Evolutionary conservation across 192 early-diverging fungal species (phyloP).

Genomic region (Diversispora eburnea): DNA sequence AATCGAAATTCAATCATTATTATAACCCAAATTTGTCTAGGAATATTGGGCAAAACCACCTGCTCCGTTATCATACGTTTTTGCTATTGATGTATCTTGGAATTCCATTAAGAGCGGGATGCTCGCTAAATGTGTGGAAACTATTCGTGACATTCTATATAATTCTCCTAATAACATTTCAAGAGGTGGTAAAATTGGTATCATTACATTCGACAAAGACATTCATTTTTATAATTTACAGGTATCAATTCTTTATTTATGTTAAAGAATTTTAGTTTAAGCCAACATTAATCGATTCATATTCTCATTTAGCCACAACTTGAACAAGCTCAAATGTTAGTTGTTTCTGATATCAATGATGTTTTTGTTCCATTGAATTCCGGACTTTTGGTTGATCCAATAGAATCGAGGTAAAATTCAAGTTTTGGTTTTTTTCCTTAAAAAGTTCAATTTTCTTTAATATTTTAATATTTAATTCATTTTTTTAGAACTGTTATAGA

Average conservation of each 20-base stretch:
- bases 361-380: slow-evolving; percentile 92
- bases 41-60: slow-evolving; percentile 73
- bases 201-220: slow-evolving; percentile 86
- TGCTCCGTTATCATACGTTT: slow-evolving; percentile 70
- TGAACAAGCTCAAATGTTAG: slow-evolving; percentile 92
- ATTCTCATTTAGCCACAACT: slow-evolving; percentile 52
- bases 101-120: slow-evolving; percentile 82
- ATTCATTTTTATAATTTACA: slow-evolving; percentile 95
- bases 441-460: slow-evolving; percentile 29
- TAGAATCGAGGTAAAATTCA: slow-evolving; percentile 60
- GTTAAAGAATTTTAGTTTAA: not conserved
- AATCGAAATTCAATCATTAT: not conserved
- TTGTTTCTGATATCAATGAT: slow-evolving; percentile 87
- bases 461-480: not conserved
- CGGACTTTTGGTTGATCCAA: slow-evolving; percentile 87
- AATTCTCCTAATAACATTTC: slow-evolving; percentile 28
- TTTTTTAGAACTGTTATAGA: slow-evolving; percentile 65
- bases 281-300: not conserved
- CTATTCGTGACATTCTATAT: slow-evolving; percentile 71
- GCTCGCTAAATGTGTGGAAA: slow-evolving; percentile 61
- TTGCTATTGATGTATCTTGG: slow-evolving; percentile 95
- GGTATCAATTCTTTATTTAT: slow-evolving; percentile 39
- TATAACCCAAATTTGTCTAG: slow-evolving; percentile 20
- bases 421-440: not conserved
- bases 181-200: slow-evolving; percentile 66